phyloP scores from a whole-genome alignment of 768 basidiomycete genomes.

The Russula foetens region DNA sequence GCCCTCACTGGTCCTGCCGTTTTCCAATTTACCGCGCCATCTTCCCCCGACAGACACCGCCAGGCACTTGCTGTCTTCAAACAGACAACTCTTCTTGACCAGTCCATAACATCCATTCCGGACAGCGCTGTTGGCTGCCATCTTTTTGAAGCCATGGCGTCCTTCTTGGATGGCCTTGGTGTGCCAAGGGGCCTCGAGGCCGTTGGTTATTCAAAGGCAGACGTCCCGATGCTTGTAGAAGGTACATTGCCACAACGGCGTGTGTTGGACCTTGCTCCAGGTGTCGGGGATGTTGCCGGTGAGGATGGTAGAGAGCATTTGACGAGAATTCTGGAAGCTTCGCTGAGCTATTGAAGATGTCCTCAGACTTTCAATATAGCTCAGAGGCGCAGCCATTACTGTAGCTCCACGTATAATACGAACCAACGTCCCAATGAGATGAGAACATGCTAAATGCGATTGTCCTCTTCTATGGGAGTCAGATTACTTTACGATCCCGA shows the following conservation, averaged over 20 bases:
- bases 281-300: slow-evolving; percentile 74
- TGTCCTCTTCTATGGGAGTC: slow-evolving; percentile 50
- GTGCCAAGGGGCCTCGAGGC: slow-evolving; percentile 83
- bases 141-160: slow-evolving; percentile 78
- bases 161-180: slow-evolving; percentile 77
- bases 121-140: slow-evolving; percentile 73
- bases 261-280: slow-evolving; percentile 89
- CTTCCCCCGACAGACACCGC: slow-evolving; percentile 85
- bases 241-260: slow-evolving; percentile 89
- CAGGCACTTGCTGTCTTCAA: slow-evolving; percentile 83
- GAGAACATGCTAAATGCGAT: slow-evolving; percentile 52
- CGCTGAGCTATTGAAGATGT: slow-evolving; percentile 60
- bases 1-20: slow-evolving; percentile 90
- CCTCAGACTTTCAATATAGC: background rate
- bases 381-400: background rate
- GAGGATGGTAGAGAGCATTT: slow-evolving; percentile 81
- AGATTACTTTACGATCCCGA: slow-evolving; percentile 26
- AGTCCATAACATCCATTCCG: slow-evolving; percentile 62
- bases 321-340: slow-evolving; percentile 69
- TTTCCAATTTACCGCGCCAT: slow-evolving; percentile 93
- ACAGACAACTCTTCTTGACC: slow-evolving; percentile 52
- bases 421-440: slow-evolving; percentile 21
- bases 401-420: background rate
- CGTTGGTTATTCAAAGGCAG: slow-evolving; percentile 62
- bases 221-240: slow-evolving; percentile 72